Base-by-base conservation (phyloP, 1,284 basidiomycete genomes). In the Apiotrichum akiyoshidainum region DNA sequence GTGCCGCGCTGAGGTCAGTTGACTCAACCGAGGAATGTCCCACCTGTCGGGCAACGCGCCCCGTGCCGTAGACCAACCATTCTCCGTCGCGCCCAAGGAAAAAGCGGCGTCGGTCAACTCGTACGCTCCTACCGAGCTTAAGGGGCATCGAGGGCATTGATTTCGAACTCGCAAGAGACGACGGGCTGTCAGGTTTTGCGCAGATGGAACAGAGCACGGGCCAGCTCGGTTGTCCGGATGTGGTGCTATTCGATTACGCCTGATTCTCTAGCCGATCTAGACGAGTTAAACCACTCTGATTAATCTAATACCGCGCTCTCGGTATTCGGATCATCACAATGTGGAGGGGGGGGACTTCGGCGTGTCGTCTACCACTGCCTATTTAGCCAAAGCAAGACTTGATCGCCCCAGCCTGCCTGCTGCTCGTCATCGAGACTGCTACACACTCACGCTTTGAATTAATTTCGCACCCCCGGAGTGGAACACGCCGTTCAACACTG, bases 1-100 rank as follows among this genome's bases (percentile, higher is more conserved):
- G 95, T 98, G 1, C 96, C 96, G 57, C 88, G 83, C 88, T 96
- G 69, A 14, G 26, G 16, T 17, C 17, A 16, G 10, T 7, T 31
- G 26, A 31, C 4, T 31, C 26, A 31, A 31, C 26, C 26, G 26
- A 31, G 26, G 26, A 31, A n/a, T n/a, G n/a, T 72, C 84, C 52
- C 63, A 89, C 91, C 81, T 89, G 86, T 51, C 91, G 77, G 0
- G 92, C 92, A 21, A 85, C 81, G 63, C 84, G 87, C 9, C 81
- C 79, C 52, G 26, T 31, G 26, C 26, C 26, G 26, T 7, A 31
- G 7, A 31, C 40, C 40, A 41, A 17, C 16, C 40, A 16, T 41
- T 5, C 16, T 17, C 13, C 8, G 40, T 17, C 17, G n/a, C n/a
- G 8, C 3, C 40, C 16, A 41, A 17, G 17, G 14, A 41, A 17